Evolutionary conservation across 2,329 filamentous ascomycete species (phyloP).

Genomic region (Talaromyces sp.): DNA sequence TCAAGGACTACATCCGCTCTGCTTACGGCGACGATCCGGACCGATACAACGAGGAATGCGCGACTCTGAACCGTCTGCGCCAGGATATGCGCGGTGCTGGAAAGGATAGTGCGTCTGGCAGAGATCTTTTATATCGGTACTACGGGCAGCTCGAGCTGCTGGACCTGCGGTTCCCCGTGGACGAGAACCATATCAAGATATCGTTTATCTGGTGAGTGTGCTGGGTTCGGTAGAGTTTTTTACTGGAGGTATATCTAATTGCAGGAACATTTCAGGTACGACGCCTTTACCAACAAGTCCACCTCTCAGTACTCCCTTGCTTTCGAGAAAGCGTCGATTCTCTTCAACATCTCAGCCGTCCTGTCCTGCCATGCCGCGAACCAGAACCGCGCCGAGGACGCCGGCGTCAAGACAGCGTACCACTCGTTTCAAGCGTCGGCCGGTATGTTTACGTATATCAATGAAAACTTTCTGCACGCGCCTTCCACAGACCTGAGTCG

Average conservation of each 20-base stretch:
- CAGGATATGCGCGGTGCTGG: conserved; percentile 98
- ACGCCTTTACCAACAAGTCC: conserved; percentile 98
- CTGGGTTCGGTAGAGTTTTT: background rate
- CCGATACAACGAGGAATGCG: conserved; percentile 90
- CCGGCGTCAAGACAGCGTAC: conserved; percentile 91
- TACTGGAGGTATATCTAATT: background rate
- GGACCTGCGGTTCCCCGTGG: conserved; percentile 90
- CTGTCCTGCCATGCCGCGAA: conserved; percentile 91
- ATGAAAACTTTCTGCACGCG: conserved; percentile 97
- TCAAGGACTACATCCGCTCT: conserved; percentile 88
- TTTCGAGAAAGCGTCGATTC: conserved; percentile 97
- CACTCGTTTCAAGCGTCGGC: conserved; percentile 97
- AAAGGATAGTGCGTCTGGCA: conserved; percentile 88
- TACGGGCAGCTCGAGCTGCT: conserved; percentile 95
- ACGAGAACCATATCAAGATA: conserved; percentile 99
- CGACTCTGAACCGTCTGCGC: conserved; percentile 83
- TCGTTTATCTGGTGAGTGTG: conserved; percentile 81
- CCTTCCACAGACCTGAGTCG: conserved; percentile 93
- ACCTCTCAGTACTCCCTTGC: conserved; percentile 94
- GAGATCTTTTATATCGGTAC: conserved; percentile 92
- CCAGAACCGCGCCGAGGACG: conserved; percentile 87
- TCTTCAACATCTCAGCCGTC: conserved; percentile 98
- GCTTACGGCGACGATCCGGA: conserved; percentile 97
- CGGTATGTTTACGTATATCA: conserved; percentile 99
- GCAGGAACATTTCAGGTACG: conserved; percentile 61